phyloP scores from a whole-genome alignment of 208 protist species.

The Kentomonas sorsogonicus region DNA sequence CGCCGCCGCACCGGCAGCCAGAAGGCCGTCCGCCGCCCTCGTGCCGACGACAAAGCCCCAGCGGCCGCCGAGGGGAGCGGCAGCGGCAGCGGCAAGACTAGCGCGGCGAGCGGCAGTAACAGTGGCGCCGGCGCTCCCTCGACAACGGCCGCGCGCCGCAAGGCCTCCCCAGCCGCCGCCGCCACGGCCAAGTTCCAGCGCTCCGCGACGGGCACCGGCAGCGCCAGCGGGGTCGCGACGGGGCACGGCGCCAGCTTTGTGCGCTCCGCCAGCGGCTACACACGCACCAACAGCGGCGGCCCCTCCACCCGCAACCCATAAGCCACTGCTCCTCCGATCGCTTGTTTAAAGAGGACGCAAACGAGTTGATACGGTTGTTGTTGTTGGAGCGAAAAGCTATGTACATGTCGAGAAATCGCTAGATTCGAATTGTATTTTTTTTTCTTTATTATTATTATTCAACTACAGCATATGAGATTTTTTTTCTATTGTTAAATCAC shows the following conservation, averaged over 20 bases:
- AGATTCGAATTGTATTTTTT: no score
- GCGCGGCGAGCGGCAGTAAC: neutral
- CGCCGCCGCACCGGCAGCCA: neutral
- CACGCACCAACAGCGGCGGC: neutral
- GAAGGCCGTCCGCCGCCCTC: neutral
- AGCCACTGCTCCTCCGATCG: no score
- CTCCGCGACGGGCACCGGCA: neutral
- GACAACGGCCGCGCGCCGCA: neutral
- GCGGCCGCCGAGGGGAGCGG: no score
- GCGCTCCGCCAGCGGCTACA: slow-evolving; percentile 19
- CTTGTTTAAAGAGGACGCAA: no score
- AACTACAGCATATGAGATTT: neutral
- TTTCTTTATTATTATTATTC: slow-evolving; percentile 13
- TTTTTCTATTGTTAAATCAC: slow-evolving; percentile 4
- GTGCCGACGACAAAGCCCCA: neutral
- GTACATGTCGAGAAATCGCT: no score
- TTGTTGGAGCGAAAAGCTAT: no score
- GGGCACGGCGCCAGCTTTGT: slow-evolving; percentile 14
- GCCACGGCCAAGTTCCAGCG: slow-evolving; percentile 1
- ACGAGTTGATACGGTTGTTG: no score
- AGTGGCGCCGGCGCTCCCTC: neutral
- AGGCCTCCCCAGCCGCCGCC: neutral
- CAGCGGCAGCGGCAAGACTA: neutral
- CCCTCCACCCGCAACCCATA: neutral
- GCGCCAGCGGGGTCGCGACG: neutral